Evolutionary conservation across 495 filamentous ascomycete genomes (phyloP), one percentile per base, ranked within the genome.

Genomic region (Penicillium alfredii): DNA sequence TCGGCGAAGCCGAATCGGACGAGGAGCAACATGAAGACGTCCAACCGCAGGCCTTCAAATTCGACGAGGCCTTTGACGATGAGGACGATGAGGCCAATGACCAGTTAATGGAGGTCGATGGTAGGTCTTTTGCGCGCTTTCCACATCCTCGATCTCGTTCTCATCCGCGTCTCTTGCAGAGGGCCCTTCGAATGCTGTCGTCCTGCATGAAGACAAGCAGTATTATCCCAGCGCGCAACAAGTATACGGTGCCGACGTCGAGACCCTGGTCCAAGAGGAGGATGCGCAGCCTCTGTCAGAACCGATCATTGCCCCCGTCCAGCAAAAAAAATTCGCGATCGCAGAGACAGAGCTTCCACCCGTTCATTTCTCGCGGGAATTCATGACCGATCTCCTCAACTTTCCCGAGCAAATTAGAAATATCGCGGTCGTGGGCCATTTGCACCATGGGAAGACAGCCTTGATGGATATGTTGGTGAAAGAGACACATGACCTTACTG

Each of bases 201-300:
- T 98, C 32, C 75, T 98, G 19, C 93, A 98, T 58, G 92, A 98
- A 69, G 93, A 98, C 66, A 97, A 98, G 61, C 92, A 97, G 66
- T 98, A 98, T 56, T 98, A 98, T 54, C 93, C 92, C 11, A 94
- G 87, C 16, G 93, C 92, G 18, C 81, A 88, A 47, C 90, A 97
- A 52, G 81, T 95, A 10, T 98, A 96, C 58, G 92, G 93, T 17
- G 75, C 79, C 38, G 89, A 85, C 58, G 92, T 98, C 39, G 92
- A 98, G 68, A 88, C 88, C 12, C 60, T 96, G 64, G 93, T 98
- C 8, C 86, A 97, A 49, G 93, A 98, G 57, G 92, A 97, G 64
- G 92, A 98, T 76, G 81, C 88, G 38, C 92, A 98, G 53, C 82
- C 88, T 26, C 72, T 98, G 15, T 80, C 84, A 4, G 80, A 95